These are phyloP conservation scores for Artemisia argyi DNA, from an alignment of 129 eudicot genomes.

Conservation along the genomic window DNA sequence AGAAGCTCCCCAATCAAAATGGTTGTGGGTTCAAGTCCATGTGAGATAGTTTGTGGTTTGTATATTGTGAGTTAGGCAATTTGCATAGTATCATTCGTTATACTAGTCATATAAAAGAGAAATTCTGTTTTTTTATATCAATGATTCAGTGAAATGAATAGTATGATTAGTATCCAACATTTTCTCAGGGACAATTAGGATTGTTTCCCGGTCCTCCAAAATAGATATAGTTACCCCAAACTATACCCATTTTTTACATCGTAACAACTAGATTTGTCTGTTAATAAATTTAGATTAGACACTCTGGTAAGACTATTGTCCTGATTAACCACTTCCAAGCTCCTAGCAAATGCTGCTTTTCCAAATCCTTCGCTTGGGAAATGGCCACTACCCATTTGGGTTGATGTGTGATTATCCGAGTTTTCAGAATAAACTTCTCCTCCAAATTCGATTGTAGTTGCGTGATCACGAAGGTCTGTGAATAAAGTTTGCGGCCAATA, in stretches of 20 bases:
- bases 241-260: neutral
- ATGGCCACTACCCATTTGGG: constrained; percentile 34
- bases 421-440: constrained; percentile 52
- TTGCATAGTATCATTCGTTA: no score
- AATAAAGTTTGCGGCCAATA: constrained; percentile 61
- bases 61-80: no score
- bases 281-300: neutral
- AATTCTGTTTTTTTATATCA: neutral
- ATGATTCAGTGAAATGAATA: neutral
- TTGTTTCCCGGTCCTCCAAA: constrained; percentile 27
- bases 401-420: constrained; percentile 27
- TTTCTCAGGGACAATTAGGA: constrained; percentile 26
- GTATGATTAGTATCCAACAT: neutral
- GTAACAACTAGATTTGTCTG: constrained; percentile 21
- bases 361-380: constrained; percentile 27
- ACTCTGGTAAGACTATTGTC: neutral
- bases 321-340: constrained; percentile 16
- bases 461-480: neutral
- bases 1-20: no score
- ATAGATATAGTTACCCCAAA: constrained; percentile 25
- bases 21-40: no score
- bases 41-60: no score
- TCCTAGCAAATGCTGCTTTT: constrained; percentile 23
- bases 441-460: constrained; percentile 52
- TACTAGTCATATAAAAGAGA: neutral